Base-by-base conservation (phyloP, 1,284 basidiomycete genomes). In the Vanrija humicola region DNA sequence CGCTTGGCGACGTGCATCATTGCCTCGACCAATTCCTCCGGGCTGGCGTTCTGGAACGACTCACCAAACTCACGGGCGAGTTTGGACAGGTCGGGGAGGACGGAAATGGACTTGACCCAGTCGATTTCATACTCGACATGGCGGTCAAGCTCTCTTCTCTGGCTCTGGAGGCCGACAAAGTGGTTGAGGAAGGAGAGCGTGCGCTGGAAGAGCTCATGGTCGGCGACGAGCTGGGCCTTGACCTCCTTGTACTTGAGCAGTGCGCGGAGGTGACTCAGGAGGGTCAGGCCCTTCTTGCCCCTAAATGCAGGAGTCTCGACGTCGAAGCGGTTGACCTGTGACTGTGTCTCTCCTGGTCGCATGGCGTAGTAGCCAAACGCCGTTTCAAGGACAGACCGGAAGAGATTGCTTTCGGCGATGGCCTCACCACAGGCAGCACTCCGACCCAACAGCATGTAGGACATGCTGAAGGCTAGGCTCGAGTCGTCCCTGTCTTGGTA, bases 71-170 rank as follows among this genome's bases (percentile, higher is more conserved):
- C 87, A 68, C 91, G 89, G 76, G 90, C 89, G 42, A 92, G 84
- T 43, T 90, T 85, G 3, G 89, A 87, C 15, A 97, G 78, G 25
- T 90, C 92, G 7, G 93, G 83, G 6, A 90, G 90, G 28, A 94
- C 86, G 65, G 92, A 91, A 78, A 96, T 96, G 9, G 94, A 88
- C 66, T 86, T 89, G 59, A 94, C 89, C 90, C 92, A 96, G 28
- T 97, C 94, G 34, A 88, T 87, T 76, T 97, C 94, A 75, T 90
- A 97, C 73, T 96, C 92, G 64, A 96, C 85, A 66, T 97, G 94
- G 55, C 79, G 85, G 16, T 83, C 82, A 6, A 82, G 84, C 10
- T 88, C 89, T n/a, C 92, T 83, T 63, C 86, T 85, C 72, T 91
- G 91, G 0, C 90, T 86, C 67, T 94, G 92, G 66, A 96, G 82